These are phyloP conservation scores for Cymbidium sinense DNA, from an alignment of 106 monocot species.

Conservation along the genomic window DNA sequence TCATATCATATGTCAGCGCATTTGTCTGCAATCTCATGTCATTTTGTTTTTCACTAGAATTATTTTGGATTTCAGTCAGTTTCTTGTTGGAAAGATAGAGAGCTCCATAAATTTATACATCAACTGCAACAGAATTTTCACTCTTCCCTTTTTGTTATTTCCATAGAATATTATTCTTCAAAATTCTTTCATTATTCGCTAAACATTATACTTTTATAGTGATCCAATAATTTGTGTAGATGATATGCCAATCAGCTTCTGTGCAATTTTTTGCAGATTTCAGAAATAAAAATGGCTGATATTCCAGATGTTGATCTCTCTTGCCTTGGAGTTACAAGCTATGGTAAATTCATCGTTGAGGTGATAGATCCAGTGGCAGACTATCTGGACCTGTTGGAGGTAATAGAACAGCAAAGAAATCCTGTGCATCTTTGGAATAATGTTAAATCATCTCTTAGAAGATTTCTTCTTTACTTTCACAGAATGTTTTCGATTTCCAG, in stretches of 20 bases:
- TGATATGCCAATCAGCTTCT: neutral
- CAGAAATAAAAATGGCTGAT: constrained; percentile 79
- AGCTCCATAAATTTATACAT: no score
- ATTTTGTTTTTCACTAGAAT: no score
- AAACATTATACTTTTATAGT: neutral
- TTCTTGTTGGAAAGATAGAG: no score
- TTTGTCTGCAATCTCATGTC: no score
- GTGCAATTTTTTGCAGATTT: constrained; percentile 49
- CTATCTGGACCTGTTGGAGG: constrained; percentile 96
- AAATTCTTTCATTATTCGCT: neutral
- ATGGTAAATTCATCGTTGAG: constrained; percentile 70
- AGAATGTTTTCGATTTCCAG: constrained; percentile 91
- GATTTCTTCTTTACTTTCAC: constrained; percentile 21
- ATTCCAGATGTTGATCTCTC: constrained; percentile 86
- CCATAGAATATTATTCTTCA: neutral
- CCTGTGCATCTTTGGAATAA: neutral
- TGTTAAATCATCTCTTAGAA: constrained; percentile 4
- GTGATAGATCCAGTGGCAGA: constrained; percentile 92
- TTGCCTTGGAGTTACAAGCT: constrained; percentile 43
- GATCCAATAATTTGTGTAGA: neutral
- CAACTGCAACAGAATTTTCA: no score
- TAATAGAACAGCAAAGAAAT: constrained; percentile 17
- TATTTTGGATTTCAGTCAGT: no score
- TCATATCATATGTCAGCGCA: no score
- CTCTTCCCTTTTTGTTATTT: no score